Evolutionary conservation across 371 early-diverging fungal genomes (phyloP).

Genomic region (Mortierella sp.): DNA sequence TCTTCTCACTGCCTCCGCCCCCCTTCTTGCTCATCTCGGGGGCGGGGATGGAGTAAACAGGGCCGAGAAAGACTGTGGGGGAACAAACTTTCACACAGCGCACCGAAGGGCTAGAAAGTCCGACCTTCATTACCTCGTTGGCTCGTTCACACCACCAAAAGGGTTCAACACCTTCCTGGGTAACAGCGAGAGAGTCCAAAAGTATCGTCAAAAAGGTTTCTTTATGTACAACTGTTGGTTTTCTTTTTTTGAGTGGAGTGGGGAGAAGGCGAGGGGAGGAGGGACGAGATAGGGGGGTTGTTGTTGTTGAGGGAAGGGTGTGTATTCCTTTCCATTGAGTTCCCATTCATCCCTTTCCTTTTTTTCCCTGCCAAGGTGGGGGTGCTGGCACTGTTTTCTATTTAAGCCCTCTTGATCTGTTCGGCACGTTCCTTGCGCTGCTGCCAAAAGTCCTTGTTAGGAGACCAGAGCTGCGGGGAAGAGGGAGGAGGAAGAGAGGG

Average conservation of each 20-base stretch:
- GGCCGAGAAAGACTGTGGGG: constrained; percentile 10
- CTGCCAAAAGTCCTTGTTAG: constrained; percentile 53
- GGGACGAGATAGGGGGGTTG: neutral
- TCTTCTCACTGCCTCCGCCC: no score
- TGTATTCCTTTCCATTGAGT: neutral
- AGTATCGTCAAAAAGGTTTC: neutral
- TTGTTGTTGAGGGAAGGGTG: neutral
- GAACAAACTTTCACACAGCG: constrained; percentile 13
- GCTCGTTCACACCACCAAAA: neutral
- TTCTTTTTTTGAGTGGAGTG: constrained; percentile 28
- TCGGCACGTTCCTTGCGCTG: constrained; percentile 31
- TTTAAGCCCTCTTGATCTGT: constrained; percentile 24
- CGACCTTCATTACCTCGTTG: constrained; percentile 8
- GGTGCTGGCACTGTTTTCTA: neutral
- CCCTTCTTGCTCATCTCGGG: no score
- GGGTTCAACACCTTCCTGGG: no score
- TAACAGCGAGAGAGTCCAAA: no score
- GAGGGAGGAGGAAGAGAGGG: neutral
- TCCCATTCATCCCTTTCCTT: neutral
- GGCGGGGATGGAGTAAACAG: no score
- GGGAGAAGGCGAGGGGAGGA: constrained; percentile 17
- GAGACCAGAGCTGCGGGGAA: constrained; percentile 38
- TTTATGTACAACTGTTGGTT: constrained; percentile 11
- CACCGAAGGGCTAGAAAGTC: neutral
- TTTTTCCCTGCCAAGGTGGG: no score